Evolutionary conservation across 2,329 filamentous ascomycete species (phyloP), one percentile per base, ranked within the genome.

Genomic region (Fusarium fracticaudum): DNA sequence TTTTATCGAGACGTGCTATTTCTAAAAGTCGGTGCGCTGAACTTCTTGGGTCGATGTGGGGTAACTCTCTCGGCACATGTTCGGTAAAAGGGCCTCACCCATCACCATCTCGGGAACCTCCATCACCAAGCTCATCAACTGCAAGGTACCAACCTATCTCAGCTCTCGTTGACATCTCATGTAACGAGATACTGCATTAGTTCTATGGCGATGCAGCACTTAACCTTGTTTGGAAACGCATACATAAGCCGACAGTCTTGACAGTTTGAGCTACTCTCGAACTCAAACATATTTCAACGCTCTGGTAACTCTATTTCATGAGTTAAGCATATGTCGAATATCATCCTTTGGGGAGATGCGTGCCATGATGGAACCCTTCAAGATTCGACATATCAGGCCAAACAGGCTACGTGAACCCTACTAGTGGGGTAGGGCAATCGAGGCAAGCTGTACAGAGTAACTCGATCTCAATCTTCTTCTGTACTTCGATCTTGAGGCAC

Each of bases 1-100:
- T 82, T 82, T 83, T 83, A 81, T 79, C 74, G 61, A 76, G 69
- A 75, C 57, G 76, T 77, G 80, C 77, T 78, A 77, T 80, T 81
- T 79, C 77, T 77, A 82, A 83, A 82, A 84, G 80, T 84, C 81
- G 82, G 81, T 83, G 81, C 78, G 77, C 66, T 78, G 76, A 81
- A 80, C 69, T 80, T 79, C 80, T 83, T 76, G 78, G 51, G 78
- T 77, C 79, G 67, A 80, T 83, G 82, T 83, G 83, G 81, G 81
- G 82, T 76, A 76, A 50, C 62, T 59, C 47, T 60, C 57, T 60
- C 67, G 67, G 67, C 53, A 65, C 59, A 69, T 69, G 43, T 69
- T 66, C 67, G 67, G 67, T 20, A 70, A 70, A 70, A 70, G 35
- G 38, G 8, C 17, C 48, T 24, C 31, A n/a, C 47, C 31, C 31